Evolutionary conservation across 768 basidiomycete genomes (phyloP).

Genomic region (Hericium alpestre): DNA sequence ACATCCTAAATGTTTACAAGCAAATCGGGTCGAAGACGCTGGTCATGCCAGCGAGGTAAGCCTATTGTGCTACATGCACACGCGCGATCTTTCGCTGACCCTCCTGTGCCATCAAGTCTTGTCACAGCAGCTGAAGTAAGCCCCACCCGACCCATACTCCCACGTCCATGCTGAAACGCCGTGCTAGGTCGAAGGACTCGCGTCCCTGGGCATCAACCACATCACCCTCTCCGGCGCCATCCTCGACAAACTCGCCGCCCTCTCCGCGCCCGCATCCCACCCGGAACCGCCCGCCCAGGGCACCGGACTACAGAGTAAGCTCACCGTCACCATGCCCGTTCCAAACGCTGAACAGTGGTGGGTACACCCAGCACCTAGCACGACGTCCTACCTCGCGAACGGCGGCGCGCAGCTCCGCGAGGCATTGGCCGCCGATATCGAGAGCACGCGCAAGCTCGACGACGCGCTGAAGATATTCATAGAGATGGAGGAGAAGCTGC

Average conservation of each 20-base stretch:
- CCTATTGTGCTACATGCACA: not conserved
- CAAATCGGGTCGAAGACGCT: conserved; percentile 27
- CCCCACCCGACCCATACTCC: not conserved
- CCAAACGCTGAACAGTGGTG: not conserved
- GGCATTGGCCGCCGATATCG: conserved; percentile 27
- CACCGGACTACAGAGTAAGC: not conserved
- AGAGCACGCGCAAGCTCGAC: conserved; percentile 30
- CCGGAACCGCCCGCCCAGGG: not conserved
- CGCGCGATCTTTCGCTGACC: not conserved
- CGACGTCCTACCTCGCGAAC: conserved; percentile 24
- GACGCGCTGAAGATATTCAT: conserved; percentile 37
- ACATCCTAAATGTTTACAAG: conserved; percentile 29
- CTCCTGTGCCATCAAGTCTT: conserved; percentile 19
- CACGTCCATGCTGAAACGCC: not conserved
- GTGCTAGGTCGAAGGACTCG: conserved; percentile 31
- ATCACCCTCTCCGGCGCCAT: conserved; percentile 32
- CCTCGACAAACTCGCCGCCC: conserved; percentile 27
- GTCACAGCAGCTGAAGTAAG: conserved; percentile 29
- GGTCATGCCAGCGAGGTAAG: conserved; percentile 41
- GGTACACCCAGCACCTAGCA: conserved; percentile 9
- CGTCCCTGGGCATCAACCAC: conserved; percentile 30
- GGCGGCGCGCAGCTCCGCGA: conserved; percentile 24
- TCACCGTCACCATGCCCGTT: no score
- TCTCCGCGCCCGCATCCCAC: not conserved
- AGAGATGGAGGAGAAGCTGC: conserved; percentile 24